Percentiles rank a stretch among this genome's conserved stretches.
phyloP scores from a whole-genome alignment of 768 basidiomycete genomes.

The Naematelia encephala region DNA sequence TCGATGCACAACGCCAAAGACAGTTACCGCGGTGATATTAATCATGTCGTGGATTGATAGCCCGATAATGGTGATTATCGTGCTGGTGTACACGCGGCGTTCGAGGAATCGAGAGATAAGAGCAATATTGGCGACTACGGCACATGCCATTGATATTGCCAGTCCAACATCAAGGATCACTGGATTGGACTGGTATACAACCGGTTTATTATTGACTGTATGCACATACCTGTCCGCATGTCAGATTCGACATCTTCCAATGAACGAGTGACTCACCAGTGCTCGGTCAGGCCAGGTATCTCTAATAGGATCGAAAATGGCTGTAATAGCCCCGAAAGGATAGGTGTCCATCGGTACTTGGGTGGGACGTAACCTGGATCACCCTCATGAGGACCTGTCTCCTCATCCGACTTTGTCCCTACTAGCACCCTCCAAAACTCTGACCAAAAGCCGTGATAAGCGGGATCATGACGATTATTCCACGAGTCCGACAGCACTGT shows the following conservation, averaged over 20 bases:
- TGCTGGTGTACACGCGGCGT: constrained; percentile 61
- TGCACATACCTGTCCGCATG: constrained; percentile 51
- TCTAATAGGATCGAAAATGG: constrained; percentile 73
- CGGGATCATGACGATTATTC: constrained; percentile 10
- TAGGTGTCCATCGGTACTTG: constrained; percentile 28
- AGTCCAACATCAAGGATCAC: constrained; percentile 61
- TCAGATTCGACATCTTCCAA: background rate
- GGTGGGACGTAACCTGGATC: constrained; percentile 19
- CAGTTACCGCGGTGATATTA: constrained; percentile 60
- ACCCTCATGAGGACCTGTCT: background rate
- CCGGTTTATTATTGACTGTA: constrained; percentile 55
- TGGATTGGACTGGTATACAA: constrained; percentile 60
- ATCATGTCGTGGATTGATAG: constrained; percentile 71
- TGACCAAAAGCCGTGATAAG: constrained; percentile 10
- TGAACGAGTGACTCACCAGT: constrained; percentile 33
- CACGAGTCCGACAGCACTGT: constrained; percentile 5
- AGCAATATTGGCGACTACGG: constrained; percentile 64
- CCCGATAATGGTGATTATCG: constrained; percentile 62
- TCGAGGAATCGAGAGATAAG: constrained; percentile 72
- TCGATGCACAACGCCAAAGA: constrained; percentile 64
- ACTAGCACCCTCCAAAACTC: constrained; percentile 1
- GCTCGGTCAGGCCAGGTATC: constrained; percentile 72
- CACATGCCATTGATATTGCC: constrained; percentile 65
- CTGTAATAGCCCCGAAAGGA: constrained; percentile 23
- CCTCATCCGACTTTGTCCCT: constrained; percentile 5